phyloP scores from a whole-genome alignment of 108 stramenopile species.

The Cylindrotheca fusiformis region DNA sequence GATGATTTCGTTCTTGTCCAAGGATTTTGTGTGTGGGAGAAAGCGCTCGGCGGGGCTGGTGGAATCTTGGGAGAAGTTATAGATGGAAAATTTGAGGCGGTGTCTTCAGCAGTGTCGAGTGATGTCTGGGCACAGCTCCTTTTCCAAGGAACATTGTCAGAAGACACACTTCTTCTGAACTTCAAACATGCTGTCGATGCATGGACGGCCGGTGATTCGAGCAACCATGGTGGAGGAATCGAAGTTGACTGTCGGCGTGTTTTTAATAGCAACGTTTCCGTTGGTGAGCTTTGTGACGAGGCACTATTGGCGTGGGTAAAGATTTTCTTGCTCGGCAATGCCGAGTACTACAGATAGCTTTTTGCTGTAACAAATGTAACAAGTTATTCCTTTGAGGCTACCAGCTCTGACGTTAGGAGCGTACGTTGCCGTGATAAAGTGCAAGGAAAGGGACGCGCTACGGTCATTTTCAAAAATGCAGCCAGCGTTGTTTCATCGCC shows the following conservation, averaged over 20 bases:
- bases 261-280: conserved; percentile 21
- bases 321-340: conserved; percentile 20
- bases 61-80: conserved; percentile 37
- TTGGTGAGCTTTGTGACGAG: conserved; percentile 38
- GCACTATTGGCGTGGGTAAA: conserved; percentile 37
- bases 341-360: background rate
- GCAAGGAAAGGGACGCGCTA: conserved; percentile 74
- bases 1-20: conserved; percentile 52
- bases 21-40: conserved; percentile 61
- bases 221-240: background rate
- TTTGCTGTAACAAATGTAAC: no score
- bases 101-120: conserved; percentile 4
- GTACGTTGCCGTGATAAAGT: conserved; percentile 71
- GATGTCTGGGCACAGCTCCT: conserved; percentile 18
- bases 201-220: conserved; percentile 25
- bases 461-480: conserved; percentile 62
- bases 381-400: conserved; percentile 17
- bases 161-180: conserved; percentile 23
- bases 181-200: conserved; percentile 19
- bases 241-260: conserved; percentile 3
- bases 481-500: conserved; percentile 20
- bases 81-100: conserved; percentile 30
- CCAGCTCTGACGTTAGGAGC: conserved; percentile 44
- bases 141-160: conserved; percentile 14
- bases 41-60: conserved; percentile 20